Evolutionary conservation across 2,329 filamentous ascomycete species (phyloP), one percentile per base, ranked within the genome.

Genomic region (Macrophomina pseudophaseolina): DNA sequence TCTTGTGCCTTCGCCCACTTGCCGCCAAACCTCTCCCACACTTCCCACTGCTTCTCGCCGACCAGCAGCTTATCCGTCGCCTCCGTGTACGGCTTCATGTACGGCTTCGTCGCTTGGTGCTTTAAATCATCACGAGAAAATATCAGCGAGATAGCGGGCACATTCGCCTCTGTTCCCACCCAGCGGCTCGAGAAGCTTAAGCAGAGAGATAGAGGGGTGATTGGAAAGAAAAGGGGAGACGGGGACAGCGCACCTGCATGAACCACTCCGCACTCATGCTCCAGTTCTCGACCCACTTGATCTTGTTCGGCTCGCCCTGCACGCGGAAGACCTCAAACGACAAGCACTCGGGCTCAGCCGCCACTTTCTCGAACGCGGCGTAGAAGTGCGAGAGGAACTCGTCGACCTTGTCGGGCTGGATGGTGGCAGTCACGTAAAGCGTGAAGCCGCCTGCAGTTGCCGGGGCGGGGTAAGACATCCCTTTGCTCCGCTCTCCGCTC

Each of bases 221-320:
- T 6, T 11, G 18, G 3, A n/a, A 28, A 16, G 18, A 28, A 40
- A 14, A 56, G n/a, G 8, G 5, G 9, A 42, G 32, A 48, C 7
- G 32, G 28, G 5, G 9, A 12, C 2, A 18, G 38, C 58, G 6
- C 18, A 62, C 58, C 44, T 62, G 42, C 28, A 62, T 14, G n/a
- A 62, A 62, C 58, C 58, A 62, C 18, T 11, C 44, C 44, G 6
- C 16, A 3, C 30, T 28, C 58, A 49, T 62, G 5, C 58, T 62
- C 58, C 58, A 62, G 18, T 16, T 62, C 44, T 62, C 58, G 16
- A 62, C n/a, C 58, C 58, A 62, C 60, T 52, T 64, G 46, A 64
- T n/a, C 60, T 53, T 64, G 14, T 53, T 53, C 48, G 46, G 48
- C 49, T 52, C 35, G n/a, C 51, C 60, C 33, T 32, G 46, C 48